Base-by-base conservation (phyloP, 2,329 filamentous ascomycete species). In the Xylaria sp. region DNA sequence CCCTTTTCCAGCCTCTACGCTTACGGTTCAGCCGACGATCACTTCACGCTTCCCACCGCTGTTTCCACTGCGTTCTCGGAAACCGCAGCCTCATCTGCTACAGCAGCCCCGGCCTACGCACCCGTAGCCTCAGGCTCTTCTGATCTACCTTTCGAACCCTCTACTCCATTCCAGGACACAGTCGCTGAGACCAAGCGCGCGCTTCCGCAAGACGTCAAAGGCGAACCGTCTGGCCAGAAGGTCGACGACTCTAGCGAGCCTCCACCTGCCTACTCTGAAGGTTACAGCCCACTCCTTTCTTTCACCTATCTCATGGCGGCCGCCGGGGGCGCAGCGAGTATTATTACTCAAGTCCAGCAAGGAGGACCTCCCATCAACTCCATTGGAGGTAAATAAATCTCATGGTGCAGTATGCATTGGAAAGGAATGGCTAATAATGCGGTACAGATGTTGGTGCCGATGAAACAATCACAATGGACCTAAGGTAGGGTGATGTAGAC, bases 341-440 rank as follows among this genome's bases (percentile, higher is more conserved):
- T 99, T 80, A 97, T 99, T 84, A 99, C 96, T 83, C 96, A 99
- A 85, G 96, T 99, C 76, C 94, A 97, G 80, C 96, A 99, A 83
- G 92, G 92, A 74, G 94, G 92, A 60, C 92, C 94, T 76, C 92
- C 94, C 46, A 90, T 98, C 75, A 97, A 96, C 82, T 92, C 93
- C 64, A 86, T 98, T 70, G 94, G 93, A 89, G 93, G 93, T 94
- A 83, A 51, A 33, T 23, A 8, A 13, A 28, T 4, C 7, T 3
- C 9, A n/a, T 41, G 3, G 2, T 36, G 41, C 18, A 7, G 12
- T 33, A 23, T 46, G 3, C 1, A 15, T 64, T 1, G 4, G 6
- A 39, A 20, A 28, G 33, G 36, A 33, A 33, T 46, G 63, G 41
- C 61, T 65, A 46, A 61, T 28, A 41, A 23, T 23, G 28, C 10